Conservation (phyloP, 2,329 filamentous ascomycete species). For the Pseudogymnoascus destructans region DNA sequence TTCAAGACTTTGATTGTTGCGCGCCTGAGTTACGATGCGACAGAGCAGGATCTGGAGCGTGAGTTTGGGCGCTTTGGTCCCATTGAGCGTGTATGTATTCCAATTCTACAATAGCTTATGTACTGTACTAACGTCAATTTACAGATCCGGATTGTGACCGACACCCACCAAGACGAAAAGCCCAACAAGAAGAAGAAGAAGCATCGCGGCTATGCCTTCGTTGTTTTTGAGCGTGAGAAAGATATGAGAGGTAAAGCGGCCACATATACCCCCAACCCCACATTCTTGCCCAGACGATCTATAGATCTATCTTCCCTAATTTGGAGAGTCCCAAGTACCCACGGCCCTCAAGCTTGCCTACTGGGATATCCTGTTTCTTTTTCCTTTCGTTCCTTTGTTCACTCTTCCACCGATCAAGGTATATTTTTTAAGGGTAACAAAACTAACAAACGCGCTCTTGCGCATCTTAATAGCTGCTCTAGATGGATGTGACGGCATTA, state of each 20-base stretch:
- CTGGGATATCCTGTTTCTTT: slow-evolving; percentile 27
- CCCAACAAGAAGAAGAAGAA: slow-evolving; percentile 68
- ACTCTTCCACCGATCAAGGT: slow-evolving; percentile 28
- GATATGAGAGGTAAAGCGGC: slow-evolving; percentile 91
- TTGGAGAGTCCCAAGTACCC: slow-evolving; percentile 23
- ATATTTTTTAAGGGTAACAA: slow-evolving; percentile 43
- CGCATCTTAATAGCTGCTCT: slow-evolving; percentile 67
- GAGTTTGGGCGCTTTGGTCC: slow-evolving; percentile 90
- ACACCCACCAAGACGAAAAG: slow-evolving; percentile 55
- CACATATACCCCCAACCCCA: slow-evolving; percentile 29
- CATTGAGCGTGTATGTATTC: slow-evolving; percentile 65
- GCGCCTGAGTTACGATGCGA: slow-evolving; percentile 77
- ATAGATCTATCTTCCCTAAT: slow-evolving; percentile 29
- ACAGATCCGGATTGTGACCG: slow-evolving; percentile 76
- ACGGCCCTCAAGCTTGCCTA: slow-evolving; percentile 25
- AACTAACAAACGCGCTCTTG: slow-evolving; percentile 56
- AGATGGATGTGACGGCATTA: slow-evolving; percentile 71
- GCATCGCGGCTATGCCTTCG: slow-evolving; percentile 86
- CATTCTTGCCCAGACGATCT: slow-evolving; percentile 19
- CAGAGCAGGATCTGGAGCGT: slow-evolving; percentile 78
- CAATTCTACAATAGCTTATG: background rate
- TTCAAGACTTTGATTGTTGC: slow-evolving; percentile 93
- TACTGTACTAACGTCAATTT: background rate
- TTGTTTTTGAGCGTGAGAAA: slow-evolving; percentile 92
- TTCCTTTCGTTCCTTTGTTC: slow-evolving; percentile 17